Conservation (phyloP, 805 yeast genomes). For the Ogataea trehaloabstinens region DNA sequence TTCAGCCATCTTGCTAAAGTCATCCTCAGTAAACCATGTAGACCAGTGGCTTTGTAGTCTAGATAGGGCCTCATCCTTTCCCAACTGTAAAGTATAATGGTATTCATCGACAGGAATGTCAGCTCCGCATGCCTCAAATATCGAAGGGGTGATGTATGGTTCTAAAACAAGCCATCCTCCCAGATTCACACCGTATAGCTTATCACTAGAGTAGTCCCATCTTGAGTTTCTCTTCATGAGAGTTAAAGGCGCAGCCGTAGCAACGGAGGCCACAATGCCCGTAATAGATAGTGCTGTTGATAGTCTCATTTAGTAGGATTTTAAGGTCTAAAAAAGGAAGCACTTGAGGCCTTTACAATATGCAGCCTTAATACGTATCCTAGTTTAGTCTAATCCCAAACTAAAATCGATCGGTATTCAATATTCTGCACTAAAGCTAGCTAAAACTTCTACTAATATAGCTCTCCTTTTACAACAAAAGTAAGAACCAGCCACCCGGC, state of each 20-base stretch:
- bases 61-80: constrained; percentile 51
- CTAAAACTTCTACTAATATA: no score
- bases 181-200: constrained; percentile 64
- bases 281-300: constrained; percentile 1
- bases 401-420: no score
- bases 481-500: neutral
- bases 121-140: constrained; percentile 53
- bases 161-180: constrained; percentile 93
- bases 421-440: no score
- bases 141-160: constrained; percentile 80
- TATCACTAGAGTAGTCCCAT: constrained; percentile 31
- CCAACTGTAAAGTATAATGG: constrained; percentile 59
- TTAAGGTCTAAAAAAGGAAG: neutral
- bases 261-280: constrained; percentile 7
- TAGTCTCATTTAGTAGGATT: constrained; percentile 13
- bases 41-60: constrained; percentile 72
- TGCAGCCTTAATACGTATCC: no score
- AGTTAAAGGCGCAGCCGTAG: constrained; percentile 22
- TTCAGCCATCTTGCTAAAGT: constrained; percentile 56
- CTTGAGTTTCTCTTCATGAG: constrained; percentile 30
- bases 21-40: constrained; percentile 71
- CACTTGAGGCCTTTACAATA: no score
- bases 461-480: no score
- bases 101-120: constrained; percentile 78
- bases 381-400: no score